These are phyloP conservation scores for Fusarium musae DNA, from an alignment of 2,329 filamentous ascomycete species.

Conservation along the genomic window DNA sequence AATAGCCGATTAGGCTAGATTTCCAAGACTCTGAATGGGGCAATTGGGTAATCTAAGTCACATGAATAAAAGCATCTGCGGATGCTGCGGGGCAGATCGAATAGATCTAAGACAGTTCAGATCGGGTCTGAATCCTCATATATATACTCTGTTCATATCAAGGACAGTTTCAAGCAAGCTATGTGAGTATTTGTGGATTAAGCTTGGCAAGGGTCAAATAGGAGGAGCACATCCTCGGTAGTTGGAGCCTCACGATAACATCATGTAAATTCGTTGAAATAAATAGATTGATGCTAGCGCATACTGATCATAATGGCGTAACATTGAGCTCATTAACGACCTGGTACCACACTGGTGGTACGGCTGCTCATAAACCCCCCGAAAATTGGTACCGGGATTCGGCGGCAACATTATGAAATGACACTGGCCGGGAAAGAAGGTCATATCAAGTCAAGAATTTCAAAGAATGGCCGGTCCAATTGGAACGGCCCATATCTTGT, in stretches of 20 bases:
- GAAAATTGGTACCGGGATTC: neutral
- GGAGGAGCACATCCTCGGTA: neutral
- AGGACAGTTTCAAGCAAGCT: neutral
- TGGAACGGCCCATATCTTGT: too few species aligned
- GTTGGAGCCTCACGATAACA: neutral
- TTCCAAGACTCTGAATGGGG: neutral
- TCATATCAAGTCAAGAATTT: neutral
- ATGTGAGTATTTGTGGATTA: too few species aligned
- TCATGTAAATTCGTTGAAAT: neutral
- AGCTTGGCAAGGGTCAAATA: too few species aligned
- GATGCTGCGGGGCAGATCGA: conserved; percentile 17
- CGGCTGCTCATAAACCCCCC: neutral
- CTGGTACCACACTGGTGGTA: too few species aligned
- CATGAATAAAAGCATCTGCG: conserved; percentile 30
- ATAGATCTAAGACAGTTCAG: conserved; percentile 6
- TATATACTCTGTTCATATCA: too few species aligned
- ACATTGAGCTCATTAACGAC: too few species aligned
- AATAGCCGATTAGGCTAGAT: neutral
- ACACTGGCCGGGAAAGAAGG: rapidly evolving
- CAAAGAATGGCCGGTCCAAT: neutral
- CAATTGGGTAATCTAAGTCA: conserved; percentile 16
- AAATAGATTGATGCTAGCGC: neutral
- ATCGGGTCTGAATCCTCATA: neutral
- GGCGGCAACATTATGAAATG: neutral
- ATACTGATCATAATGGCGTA: neutral